Evolutionary conservation across 257 asterid species (phyloP), one percentile per base, ranked within the genome.

Genomic region (Ehretia macrophylla): DNA sequence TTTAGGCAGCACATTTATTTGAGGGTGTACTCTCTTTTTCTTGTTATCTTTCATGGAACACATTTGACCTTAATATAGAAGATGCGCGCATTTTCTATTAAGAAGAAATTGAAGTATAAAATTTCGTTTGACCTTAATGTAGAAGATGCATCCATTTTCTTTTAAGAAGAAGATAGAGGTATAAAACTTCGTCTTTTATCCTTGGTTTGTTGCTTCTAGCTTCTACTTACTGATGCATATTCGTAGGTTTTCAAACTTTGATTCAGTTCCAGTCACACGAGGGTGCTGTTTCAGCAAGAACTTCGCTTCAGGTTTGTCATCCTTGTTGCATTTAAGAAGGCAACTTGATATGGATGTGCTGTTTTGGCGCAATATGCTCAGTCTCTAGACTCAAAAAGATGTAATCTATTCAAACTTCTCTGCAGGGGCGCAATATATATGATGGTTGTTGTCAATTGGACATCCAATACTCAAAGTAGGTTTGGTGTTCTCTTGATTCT

Each of bases 371-470:
- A 42, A 42, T 42, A 10, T 42, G 12, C 8, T 42, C n/a, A n/a
- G 35, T 21, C 3, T 11, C 49, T 58, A 20, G 48, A 46, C 13
- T 50, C 46, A n/a, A 8, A 22, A 47, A 14, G 14, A 42, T 68
- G 48, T 58, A 9, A 13, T 62, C n/a, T 49, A 52, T 56, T 64
- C 58, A 58, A 60, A 62, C 42, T 55, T 62, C 32, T 59, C 69
- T 74, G 21, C 70, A 93, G 97, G 96, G 99, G 49, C 89, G 99
- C 27, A 93, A 93, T 70, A 87, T 89, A 63, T 93, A 93, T 35
- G 97, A 89, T 76, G 99, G 99, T 49, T 93, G 99, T 83, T 93
- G 97, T 73, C 97, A 89, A 79, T 77, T 93, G 72, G 99, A 93
- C 73, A 89, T 93, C 74, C 99, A 93, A 85, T 93, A 81, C 76